Base-by-base conservation (phyloP, 495 filamentous ascomycete genomes). In the Clohesyomyces aquaticus region DNA sequence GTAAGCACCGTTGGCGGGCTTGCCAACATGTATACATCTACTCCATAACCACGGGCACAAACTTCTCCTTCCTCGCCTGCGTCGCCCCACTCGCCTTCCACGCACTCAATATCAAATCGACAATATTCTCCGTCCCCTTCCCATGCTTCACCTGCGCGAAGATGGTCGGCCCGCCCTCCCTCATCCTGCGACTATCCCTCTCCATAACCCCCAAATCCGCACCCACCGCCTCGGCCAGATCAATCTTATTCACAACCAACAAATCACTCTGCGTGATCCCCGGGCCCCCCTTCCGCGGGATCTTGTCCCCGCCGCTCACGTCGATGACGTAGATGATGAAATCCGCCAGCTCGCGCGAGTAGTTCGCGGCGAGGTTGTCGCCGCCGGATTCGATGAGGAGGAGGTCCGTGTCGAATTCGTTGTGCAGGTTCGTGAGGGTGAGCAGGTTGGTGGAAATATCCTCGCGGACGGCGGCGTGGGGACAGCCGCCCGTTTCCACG, bases 271-370 rank as follows among this genome's bases (percentile, higher is more conserved):
- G 92, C 41, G 94, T 98, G 69, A 98, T 98, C 0, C 94, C 95
- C 9, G 94, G 94, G 4, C 94, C 94, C 22, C 95, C 94, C 79
- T 98, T 98, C 8, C 95, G 78, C 0, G 94, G 94, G 48, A 98
- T 87, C 80, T 98, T 98, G 73, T 98, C 94, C 2, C 94, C 94
- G n/a, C 94, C 94, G 50, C 85, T 87, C 9, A 98, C 94, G 76
- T 98, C 94, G 66, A 98, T 98, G 52, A 98, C 94, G 73, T 98
- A 98, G 74, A 98, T 85, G 73, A 98, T 98, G 74, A 88, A 98
- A 75, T 98, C 94, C 2, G 95, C 94, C 61, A 98, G 77, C 76
- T 98, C 94, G 47, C 94, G 80, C 43, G 82, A 87, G 79, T 98
- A 98, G 80, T 98, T 98, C 10, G 94, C 95, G 0, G 94, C 94